These are phyloP conservation scores for Hansenula sp. DNA, from an alignment of 1,139 yeast species.

Conservation along the genomic window DNA sequence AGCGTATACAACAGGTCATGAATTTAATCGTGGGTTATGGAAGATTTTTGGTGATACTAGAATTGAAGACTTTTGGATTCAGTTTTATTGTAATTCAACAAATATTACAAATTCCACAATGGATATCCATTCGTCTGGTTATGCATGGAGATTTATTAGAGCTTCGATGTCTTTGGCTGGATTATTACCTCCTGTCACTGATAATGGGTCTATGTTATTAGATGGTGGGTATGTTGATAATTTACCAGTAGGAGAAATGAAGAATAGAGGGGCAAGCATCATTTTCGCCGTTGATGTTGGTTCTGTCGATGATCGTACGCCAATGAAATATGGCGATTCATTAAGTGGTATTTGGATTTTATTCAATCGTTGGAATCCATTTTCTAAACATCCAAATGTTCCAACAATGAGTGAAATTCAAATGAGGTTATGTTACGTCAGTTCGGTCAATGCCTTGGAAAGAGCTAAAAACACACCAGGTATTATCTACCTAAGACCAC, in stretches of 20 bases:
- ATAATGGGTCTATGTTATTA: constrained; percentile 85
- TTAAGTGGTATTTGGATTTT: constrained; percentile 91
- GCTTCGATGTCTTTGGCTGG: constrained; percentile 98
- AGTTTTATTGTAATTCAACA: constrained; percentile 88
- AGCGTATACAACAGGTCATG: constrained; percentile 95
- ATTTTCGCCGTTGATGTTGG: constrained; percentile 98
- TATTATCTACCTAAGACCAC: constrained; percentile 89
- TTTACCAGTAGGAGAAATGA: constrained; percentile 89
- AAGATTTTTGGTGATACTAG: constrained; percentile 88
- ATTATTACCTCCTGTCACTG: constrained; percentile 82
- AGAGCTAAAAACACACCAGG: constrained; percentile 82
- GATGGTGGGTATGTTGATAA: constrained; percentile 98
- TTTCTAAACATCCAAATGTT: constrained; percentile 79
- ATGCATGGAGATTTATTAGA: constrained; percentile 92
- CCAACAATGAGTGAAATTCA: constrained; percentile 97
- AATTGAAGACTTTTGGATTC: constrained; percentile 95
- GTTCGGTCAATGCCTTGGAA: constrained; percentile 91
- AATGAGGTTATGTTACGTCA: constrained; percentile 88
- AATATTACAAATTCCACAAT: constrained; percentile 92
- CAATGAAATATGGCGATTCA: constrained; percentile 90
- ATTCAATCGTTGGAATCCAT: constrained; percentile 86
- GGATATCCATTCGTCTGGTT: constrained; percentile 91
- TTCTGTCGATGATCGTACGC: constrained; percentile 86
- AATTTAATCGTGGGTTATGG: constrained; percentile 95
- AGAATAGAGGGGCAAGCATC: constrained; percentile 77